Evolutionary conservation across 306 rosid genomes (phyloP).

Genomic region (Vachellia pachyceras): DNA sequence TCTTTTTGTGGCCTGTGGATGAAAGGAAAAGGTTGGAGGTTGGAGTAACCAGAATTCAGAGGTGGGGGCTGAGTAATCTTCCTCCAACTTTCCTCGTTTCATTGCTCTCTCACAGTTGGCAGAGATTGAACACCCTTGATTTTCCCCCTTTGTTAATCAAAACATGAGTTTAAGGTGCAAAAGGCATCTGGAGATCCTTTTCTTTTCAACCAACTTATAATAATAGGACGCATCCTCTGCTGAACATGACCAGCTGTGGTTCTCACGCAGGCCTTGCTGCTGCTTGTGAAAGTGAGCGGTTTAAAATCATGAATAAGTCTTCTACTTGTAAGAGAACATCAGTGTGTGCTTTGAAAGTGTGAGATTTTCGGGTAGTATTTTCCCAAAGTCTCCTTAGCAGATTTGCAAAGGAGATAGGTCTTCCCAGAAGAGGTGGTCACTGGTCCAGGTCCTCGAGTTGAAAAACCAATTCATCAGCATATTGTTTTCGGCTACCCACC

Average conservation of each 20-base stretch:
- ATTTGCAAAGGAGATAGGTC: neutral
- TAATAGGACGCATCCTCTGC: neutral
- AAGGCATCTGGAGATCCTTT: neutral
- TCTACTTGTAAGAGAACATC: neutral
- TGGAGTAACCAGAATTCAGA: neutral
- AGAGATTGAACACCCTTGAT: neutral
- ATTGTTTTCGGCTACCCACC: neutral
- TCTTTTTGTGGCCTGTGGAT: neutral
- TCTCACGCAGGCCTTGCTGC: neutral
- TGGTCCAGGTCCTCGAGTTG: neutral
- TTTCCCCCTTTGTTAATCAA: neutral
- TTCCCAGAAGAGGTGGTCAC: neutral
- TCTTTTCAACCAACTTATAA: neutral
- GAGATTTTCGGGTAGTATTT: neutral
- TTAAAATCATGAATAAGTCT: neutral
- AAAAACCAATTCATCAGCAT: neutral
- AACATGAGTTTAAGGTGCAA: neutral
- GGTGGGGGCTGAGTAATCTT: conserved; percentile 4
- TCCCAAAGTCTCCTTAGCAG: neutral
- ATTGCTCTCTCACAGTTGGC: neutral
- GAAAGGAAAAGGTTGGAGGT: neutral
- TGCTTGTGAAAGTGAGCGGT: neutral
- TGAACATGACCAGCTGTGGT: neutral
- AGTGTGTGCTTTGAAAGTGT: neutral
- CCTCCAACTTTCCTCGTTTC: neutral